Conservation (phyloP, 257 asterid genomes). For the Petunia secreta region DNA sequence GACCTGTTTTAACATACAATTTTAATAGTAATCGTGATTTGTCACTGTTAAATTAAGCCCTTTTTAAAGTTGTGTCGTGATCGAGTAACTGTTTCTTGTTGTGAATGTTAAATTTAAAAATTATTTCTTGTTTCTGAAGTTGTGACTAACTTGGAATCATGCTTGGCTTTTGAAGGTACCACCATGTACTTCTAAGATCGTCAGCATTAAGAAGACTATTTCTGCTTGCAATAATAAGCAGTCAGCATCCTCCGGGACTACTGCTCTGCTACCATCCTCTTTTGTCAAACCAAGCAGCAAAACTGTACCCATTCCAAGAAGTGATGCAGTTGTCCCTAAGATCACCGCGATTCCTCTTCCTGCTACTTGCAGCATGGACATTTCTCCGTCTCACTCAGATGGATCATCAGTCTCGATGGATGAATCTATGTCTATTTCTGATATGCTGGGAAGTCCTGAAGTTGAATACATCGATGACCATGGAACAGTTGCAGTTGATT, state of each 20-base stretch:
- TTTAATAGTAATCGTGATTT: not conserved
- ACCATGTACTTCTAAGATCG: constrained; percentile 65
- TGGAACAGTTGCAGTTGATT: constrained; percentile 60
- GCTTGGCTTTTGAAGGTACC: constrained; percentile 54
- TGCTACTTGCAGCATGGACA: constrained; percentile 39
- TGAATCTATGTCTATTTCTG: constrained; percentile 86
- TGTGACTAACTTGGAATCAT: not conserved
- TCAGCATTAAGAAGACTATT: constrained; percentile 67
- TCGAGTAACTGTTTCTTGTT: not conserved
- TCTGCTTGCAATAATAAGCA: constrained; percentile 43
- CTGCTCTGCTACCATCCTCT: constrained; percentile 38
- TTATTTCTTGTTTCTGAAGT: constrained; percentile 4
- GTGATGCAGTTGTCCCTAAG: constrained; percentile 38
- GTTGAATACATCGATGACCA: constrained; percentile 77
- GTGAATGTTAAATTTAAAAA: not conserved
- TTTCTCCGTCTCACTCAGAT: constrained; percentile 60
- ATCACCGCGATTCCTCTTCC: constrained; percentile 31
- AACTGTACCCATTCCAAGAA: constrained; percentile 38
- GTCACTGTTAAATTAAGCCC: not conserved
- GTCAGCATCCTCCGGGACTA: constrained; percentile 38
- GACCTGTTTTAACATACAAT: too few species aligned
- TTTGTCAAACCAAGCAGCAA: constrained; percentile 51
- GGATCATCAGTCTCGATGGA: constrained; percentile 71
- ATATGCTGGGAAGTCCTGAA: constrained; percentile 82
- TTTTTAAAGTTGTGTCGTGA: not conserved